Evolutionary conservation across 179 eudicot species (phyloP).

Genomic region (Patellifolia procumbens): DNA sequence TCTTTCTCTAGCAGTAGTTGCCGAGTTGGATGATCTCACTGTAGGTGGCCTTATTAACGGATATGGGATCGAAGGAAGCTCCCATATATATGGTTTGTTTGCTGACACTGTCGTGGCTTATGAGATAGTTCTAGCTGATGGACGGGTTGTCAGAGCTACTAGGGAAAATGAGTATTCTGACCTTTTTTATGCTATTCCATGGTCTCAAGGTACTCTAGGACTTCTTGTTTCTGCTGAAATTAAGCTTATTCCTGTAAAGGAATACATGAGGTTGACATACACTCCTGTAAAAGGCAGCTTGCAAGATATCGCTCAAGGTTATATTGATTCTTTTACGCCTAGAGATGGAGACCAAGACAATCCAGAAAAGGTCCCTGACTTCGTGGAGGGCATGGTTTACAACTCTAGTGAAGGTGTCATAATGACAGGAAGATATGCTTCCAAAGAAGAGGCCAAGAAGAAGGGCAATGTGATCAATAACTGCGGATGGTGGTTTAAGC

Average conservation of each 20-base stretch:
- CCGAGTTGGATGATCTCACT: constrained; percentile 94
- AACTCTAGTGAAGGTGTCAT: constrained; percentile 62
- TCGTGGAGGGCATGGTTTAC: constrained; percentile 83
- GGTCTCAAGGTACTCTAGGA: constrained; percentile 98
- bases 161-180: constrained; percentile 90
- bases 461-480: constrained; percentile 72
- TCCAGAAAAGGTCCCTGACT: constrained; percentile 79
- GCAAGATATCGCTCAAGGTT: constrained; percentile 76
- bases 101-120: constrained; percentile 93
- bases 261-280: constrained; percentile 89
- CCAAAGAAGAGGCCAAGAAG: constrained; percentile 78
- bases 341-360: constrained; percentile 86
- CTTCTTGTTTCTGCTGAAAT: constrained; percentile 94
- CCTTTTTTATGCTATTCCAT: constrained; percentile 87
- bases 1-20: constrained; percentile 89
- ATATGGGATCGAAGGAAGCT: constrained; percentile 96
- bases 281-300: constrained; percentile 70
- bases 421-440: constrained; percentile 87
- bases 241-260: constrained; percentile 82
- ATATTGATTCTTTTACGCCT: constrained; percentile 79
- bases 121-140: constrained; percentile 87
- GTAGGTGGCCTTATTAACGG: constrained; percentile 98
- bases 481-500: constrained; percentile 86
- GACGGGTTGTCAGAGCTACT: constrained; percentile 82
- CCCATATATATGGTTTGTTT: constrained; percentile 86